phyloP scores from a whole-genome alignment of 2,329 filamentous ascomycete genomes.

The Cladosporium sp. region DNA sequence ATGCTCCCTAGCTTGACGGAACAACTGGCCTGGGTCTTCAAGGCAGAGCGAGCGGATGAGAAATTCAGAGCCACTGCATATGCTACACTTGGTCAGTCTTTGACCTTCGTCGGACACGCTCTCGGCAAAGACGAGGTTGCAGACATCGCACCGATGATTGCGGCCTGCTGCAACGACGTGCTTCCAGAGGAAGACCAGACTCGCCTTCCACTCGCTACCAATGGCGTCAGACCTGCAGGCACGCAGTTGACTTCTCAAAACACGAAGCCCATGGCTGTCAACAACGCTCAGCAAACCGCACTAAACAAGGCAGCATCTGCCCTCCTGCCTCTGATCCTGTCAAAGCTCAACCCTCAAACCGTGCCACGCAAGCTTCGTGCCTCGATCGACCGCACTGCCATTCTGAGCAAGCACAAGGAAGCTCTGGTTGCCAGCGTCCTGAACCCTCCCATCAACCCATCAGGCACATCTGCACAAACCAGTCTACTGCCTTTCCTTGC shows the following conservation, averaged over 20 bases:
- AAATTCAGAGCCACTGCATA: slow-evolving; percentile 61
- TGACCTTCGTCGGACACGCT: slow-evolving; percentile 61
- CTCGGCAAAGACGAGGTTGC: slow-evolving; percentile 63
- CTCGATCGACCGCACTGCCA: slow-evolving; percentile 75
- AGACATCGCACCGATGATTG: slow-evolving; percentile 59
- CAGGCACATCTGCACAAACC: slow-evolving; percentile 42
- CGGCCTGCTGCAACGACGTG: slow-evolving; percentile 70
- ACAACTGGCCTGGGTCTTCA: slow-evolving; percentile 68
- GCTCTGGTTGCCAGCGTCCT: slow-evolving; percentile 79
- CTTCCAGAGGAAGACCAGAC: slow-evolving; percentile 43
- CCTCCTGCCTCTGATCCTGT: slow-evolving; percentile 58
- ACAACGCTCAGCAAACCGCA: slow-evolving; percentile 31
- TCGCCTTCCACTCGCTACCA: slow-evolving; percentile 9
- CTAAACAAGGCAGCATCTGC: slow-evolving; percentile 55
- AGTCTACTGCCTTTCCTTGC: slow-evolving; percentile 79
- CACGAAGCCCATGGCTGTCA: background rate
- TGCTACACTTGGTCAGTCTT: slow-evolving; percentile 51
- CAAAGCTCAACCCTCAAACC: slow-evolving; percentile 60
- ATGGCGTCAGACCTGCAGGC: background rate
- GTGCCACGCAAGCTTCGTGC: slow-evolving; percentile 68
- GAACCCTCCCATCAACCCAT: slow-evolving; percentile 56
- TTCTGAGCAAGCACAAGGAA: slow-evolving; percentile 63
- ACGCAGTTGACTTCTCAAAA: background rate
- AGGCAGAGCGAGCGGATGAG: slow-evolving; percentile 45
- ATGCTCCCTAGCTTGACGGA: slow-evolving; percentile 64